Percentiles rank a stretch among this genome's conserved stretches.
Evolutionary conservation across 306 rosid genomes (phyloP).

Genomic region (Pachyrhizus erosus): DNA sequence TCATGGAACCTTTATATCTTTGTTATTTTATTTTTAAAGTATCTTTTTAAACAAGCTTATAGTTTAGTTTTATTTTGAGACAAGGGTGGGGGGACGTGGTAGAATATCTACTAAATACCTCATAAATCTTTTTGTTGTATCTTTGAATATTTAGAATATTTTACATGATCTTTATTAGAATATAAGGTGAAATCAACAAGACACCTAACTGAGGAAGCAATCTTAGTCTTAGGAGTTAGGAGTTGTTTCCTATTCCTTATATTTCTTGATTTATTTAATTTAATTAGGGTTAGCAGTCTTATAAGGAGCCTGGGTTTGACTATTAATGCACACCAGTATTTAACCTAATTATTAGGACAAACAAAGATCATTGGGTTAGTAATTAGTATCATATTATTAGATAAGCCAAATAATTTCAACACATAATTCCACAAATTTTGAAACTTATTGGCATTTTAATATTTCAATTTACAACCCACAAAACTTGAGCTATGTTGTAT

Average conservation of each 20-base stretch:
- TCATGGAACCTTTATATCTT: not conserved
- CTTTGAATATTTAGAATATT: not conserved
- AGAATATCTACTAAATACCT: not conserved
- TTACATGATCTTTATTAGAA: not conserved
- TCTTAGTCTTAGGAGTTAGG: not conserved
- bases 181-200: not conserved
- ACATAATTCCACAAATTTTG: not conserved
- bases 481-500: not conserved
- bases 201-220: not conserved
- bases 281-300: not conserved
- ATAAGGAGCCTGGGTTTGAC: not conserved
- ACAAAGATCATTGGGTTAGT: not conserved
- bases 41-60: not conserved
- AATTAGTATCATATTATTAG: not conserved
- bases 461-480: not conserved
- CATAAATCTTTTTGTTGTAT: not conserved
- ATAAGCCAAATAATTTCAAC: not conserved
- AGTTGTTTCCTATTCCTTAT: not conserved
- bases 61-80: not conserved
- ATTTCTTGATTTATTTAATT: not conserved
- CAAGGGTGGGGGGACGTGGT: not conserved
- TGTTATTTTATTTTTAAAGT: not conserved
- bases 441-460: slow-evolving; percentile 16
- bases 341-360: not conserved
- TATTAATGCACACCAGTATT: not conserved